These are phyloP conservation scores for Aotearoamyces nothofagi DNA, from an alignment of 2,329 filamentous ascomycete species.

Conservation along the genomic window DNA sequence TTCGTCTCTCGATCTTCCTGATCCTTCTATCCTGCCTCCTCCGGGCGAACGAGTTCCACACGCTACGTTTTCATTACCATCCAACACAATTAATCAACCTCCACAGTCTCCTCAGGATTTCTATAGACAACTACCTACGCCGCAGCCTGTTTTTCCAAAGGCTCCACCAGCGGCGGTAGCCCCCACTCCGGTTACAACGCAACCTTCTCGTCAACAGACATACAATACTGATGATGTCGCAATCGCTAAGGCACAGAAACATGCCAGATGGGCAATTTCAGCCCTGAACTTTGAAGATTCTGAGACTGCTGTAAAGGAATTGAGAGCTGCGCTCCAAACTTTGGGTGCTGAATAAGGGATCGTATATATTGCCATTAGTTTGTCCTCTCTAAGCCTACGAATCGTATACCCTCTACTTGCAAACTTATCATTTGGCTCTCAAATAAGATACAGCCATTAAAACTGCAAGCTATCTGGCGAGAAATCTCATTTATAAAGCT, in stretches of 20 bases:
- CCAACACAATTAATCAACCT: conserved; percentile 10
- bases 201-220: conserved; percentile 25
- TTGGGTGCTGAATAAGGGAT: conserved; percentile 12
- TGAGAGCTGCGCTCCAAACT: conserved; percentile 52
- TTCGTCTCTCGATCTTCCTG: conserved; percentile 11
- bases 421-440: too few species aligned
- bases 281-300: conserved; percentile 95
- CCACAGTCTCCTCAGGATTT: conserved; percentile 20
- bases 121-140: conserved; percentile 17
- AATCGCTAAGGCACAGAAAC: conserved; percentile 75
- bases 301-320: conserved; percentile 71
- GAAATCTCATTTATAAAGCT: too few species aligned
- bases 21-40: conserved; percentile 11
- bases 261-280: conserved; percentile 93
- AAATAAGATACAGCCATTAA: too few species aligned
- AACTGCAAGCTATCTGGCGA: too few species aligned
- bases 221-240: conserved; percentile 51
- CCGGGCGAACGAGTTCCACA: conserved; percentile 6
- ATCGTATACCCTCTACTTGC: too few species aligned
- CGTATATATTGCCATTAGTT: too few species aligned
- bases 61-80: conserved; percentile 18
- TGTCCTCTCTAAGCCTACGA: too few species aligned
- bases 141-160: conserved; percentile 14
- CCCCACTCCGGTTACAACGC: conserved; percentile 3
- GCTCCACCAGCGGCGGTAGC: conserved; percentile 14